phyloP scores from a whole-genome alignment of 192 early-diverging fungal species.

The Coemansia sp. region DNA sequence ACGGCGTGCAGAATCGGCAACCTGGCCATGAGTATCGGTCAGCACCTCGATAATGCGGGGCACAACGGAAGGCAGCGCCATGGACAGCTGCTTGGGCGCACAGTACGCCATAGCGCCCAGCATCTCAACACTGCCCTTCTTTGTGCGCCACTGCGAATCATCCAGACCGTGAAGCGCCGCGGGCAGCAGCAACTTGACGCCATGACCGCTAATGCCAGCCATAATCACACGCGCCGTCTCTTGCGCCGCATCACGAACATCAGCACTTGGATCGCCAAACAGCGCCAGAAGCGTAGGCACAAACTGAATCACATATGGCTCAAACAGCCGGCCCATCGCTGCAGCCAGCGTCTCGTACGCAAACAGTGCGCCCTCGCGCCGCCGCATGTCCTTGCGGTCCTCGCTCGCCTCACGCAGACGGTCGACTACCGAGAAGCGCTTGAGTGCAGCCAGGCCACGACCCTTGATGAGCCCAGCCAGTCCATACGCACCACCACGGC shows the following conservation, averaged over 20 bases:
- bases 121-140: conserved; percentile 93
- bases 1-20: conserved; percentile 80
- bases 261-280: conserved; percentile 79
- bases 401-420: conserved; percentile 62
- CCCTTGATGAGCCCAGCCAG: conserved; percentile 93
- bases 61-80: conserved; percentile 86
- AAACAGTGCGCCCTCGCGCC: conserved; percentile 92
- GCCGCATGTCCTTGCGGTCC: conserved; percentile 72
- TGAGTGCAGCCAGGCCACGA: conserved; percentile 81
- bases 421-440: conserved; percentile 78
- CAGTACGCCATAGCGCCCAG: conserved; percentile 93
- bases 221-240: conserved; percentile 92
- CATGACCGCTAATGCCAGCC: conserved; percentile 91
- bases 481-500: conserved; percentile 94
- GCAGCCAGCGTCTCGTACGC: conserved; percentile 87
- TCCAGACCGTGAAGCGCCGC: conserved; percentile 82
- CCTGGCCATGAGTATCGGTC: conserved; percentile 89
- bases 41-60: conserved; percentile 90
- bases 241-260: conserved; percentile 88
- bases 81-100: conserved; percentile 91
- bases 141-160: conserved; percentile 94
- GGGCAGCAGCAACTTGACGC: conserved; percentile 95
- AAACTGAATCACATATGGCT: conserved; percentile 95
- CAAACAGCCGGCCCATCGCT: conserved; percentile 88
- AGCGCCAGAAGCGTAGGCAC: conserved; percentile 82